phyloP scores from a whole-genome alignment of 1,139 yeast species.

The Geotrichum reessii region DNA sequence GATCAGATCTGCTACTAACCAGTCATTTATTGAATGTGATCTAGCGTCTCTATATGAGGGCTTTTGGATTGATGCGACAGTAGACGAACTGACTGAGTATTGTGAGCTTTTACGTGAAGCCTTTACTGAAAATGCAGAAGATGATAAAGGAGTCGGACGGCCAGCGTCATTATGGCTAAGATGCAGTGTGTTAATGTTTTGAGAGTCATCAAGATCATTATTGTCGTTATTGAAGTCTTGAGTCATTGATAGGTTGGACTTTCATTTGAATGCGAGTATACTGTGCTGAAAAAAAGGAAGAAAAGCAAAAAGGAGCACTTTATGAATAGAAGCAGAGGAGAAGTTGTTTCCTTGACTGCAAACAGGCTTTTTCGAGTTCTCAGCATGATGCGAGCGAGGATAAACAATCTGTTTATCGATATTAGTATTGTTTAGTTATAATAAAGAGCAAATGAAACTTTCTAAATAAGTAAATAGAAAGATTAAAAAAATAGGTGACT shows the following conservation, averaged over 20 bases:
- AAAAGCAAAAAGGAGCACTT: background rate
- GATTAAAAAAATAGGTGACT: background rate
- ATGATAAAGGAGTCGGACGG: slow-evolving; percentile 3
- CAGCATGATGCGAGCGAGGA: background rate
- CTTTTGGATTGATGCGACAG: slow-evolving; percentile 8
- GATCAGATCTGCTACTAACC: slow-evolving; percentile 55
- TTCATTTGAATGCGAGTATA: background rate
- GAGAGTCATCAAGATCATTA: background rate
- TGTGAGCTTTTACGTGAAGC: background rate
- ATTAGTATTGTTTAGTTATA: background rate
- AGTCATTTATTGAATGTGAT: slow-evolving; percentile 42
- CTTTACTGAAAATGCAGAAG: slow-evolving; percentile 4
- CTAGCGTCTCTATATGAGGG: background rate
- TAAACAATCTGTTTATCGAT: background rate
- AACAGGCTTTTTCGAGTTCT: background rate
- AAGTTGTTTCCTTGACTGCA: background rate
- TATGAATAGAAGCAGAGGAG: background rate
- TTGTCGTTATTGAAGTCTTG: background rate
- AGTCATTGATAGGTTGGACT: background rate
- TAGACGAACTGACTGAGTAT: slow-evolving; percentile 6
- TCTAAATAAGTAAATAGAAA: background rate
- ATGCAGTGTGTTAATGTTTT: slow-evolving; percentile 7
- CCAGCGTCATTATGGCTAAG: slow-evolving; percentile 8
- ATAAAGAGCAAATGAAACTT: background rate
- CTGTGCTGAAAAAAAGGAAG: background rate